These are phyloP conservation scores for Psilocybe azurescens DNA, from an alignment of 768 basidiomycete species.

Conservation along the genomic window DNA sequence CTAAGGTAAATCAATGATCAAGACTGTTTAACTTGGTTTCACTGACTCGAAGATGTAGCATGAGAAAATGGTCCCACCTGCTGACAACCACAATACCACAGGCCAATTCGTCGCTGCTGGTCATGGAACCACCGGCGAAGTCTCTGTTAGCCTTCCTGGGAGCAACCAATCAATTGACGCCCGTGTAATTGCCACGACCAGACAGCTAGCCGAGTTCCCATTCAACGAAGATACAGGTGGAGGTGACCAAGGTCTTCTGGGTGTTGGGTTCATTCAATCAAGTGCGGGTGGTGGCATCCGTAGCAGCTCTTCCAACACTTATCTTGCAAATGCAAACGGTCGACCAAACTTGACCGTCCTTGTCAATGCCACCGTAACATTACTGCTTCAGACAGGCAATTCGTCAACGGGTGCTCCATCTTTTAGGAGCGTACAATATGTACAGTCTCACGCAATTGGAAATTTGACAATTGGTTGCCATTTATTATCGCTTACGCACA, in stretches of 20 bases:
- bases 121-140: slow-evolving; percentile 39
- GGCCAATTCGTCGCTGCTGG: slow-evolving; percentile 38
- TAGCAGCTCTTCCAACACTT: slow-evolving; percentile 43
- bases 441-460: slow-evolving; percentile 1
- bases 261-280: slow-evolving; percentile 40
- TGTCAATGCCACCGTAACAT: slow-evolving; percentile 36
- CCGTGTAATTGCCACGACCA: slow-evolving; percentile 39
- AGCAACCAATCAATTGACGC: slow-evolving; percentile 34
- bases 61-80: slow-evolving; percentile 40
- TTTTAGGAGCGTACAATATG: slow-evolving; percentile 29
- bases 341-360: slow-evolving; percentile 43
- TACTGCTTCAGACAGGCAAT: slow-evolving; percentile 26
- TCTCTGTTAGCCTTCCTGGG: slow-evolving; percentile 37
- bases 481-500: neutral
- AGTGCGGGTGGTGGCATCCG: slow-evolving; percentile 36
- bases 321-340: slow-evolving; percentile 31
- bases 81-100: slow-evolving; percentile 40
- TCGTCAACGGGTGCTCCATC: slow-evolving; percentile 17
- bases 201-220: slow-evolving; percentile 39
- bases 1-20: slow-evolving; percentile 26
- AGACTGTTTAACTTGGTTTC: too few relatives aligned
- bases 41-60: slow-evolving; percentile 26
- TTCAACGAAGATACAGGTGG: slow-evolving; percentile 40
- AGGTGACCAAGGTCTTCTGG: slow-evolving; percentile 32
- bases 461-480: slow-evolving; percentile 3